Evolutionary conservation across 148 eudicot species (phyloP).

Genomic region (Arctostaphylos glauca): DNA sequence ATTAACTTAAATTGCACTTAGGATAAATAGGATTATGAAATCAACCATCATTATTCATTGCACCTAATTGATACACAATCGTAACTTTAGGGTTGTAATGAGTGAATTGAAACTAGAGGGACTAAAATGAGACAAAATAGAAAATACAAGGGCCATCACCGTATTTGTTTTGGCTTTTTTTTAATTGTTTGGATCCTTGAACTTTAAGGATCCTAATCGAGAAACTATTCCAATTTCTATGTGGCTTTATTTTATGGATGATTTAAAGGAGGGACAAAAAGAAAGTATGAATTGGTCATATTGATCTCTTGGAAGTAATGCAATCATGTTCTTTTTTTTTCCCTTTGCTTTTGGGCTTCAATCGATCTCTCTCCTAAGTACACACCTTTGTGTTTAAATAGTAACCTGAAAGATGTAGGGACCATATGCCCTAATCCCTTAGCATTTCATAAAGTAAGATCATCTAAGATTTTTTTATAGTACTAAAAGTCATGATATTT

Average conservation of each 20-base stretch:
- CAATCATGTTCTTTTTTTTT: constrained; percentile 18
- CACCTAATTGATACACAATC: background rate
- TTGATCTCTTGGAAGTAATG: constrained; percentile 22
- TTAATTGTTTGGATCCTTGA: background rate
- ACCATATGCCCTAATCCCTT: constrained; percentile 25
- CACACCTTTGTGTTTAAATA: constrained; percentile 27
- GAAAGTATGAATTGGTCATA: constrained; percentile 9
- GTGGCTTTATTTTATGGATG: background rate
- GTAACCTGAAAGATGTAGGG: constrained; percentile 38
- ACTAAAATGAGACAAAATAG: background rate
- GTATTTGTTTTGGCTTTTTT: background rate
- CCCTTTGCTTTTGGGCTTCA: constrained; percentile 22
- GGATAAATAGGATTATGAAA: background rate
- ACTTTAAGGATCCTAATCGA: background rate
- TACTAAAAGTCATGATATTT: constrained; percentile 6
- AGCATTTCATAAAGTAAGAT: constrained; percentile 11
- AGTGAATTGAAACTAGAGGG: background rate
- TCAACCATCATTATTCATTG: background rate
- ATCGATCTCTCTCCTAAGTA: background rate
- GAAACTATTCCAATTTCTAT: background rate
- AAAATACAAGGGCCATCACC: background rate
- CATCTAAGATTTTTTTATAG: constrained; percentile 5
- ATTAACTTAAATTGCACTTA: background rate
- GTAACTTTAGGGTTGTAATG: background rate
- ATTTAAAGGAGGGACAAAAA: background rate